Percentiles rank a stretch among this genome's conserved stretches.
phyloP scores from a whole-genome alignment of 2,329 filamentous ascomycete species.

The Fusarium dlaminii region DNA sequence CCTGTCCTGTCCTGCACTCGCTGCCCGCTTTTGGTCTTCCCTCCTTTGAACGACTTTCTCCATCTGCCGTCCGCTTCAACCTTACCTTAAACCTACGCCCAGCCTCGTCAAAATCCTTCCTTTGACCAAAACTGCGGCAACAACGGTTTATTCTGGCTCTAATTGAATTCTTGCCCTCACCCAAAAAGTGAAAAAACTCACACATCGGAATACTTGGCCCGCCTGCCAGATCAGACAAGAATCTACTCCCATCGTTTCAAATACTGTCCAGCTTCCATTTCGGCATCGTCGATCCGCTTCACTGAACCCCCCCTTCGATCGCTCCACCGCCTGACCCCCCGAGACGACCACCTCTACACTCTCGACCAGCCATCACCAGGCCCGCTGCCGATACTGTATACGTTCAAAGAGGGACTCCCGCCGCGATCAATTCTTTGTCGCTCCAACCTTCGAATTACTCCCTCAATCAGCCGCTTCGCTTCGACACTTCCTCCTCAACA shows the following conservation, averaged over 20 bases:
- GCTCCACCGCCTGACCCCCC: conserved; percentile 41
- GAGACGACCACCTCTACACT: conserved; percentile 29
- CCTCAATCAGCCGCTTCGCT: conserved; percentile 9
- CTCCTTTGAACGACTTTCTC: conserved; percentile 35
- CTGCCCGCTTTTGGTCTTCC: conserved; percentile 9
- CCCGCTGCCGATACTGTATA: conserved; percentile 5
- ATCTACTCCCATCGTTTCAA: background rate
- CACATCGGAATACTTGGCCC: conserved; percentile 30
- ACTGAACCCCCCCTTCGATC: conserved; percentile 37
- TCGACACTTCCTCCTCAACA: conserved; percentile 7
- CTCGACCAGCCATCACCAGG: conserved; percentile 28
- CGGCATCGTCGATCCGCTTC: conserved; percentile 36
- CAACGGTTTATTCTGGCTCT: conserved; percentile 7
- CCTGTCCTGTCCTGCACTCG: background rate
- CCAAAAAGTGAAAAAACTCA: background rate
- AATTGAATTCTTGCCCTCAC: background rate
- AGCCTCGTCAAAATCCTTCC: conserved; percentile 24
- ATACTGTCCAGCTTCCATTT: background rate
- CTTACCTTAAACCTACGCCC: conserved; percentile 28
- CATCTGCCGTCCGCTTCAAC: conserved; percentile 32
- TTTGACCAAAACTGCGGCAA: conserved; percentile 17
- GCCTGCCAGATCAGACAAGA: conserved; percentile 24
- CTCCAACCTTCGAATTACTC: background rate
- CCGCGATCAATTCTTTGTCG: conserved; percentile 7
- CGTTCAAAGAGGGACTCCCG: conserved; percentile 12